Evolutionary conservation across 371 early-diverging fungal genomes (phyloP).

Genomic region (Rhizopus sp.): DNA sequence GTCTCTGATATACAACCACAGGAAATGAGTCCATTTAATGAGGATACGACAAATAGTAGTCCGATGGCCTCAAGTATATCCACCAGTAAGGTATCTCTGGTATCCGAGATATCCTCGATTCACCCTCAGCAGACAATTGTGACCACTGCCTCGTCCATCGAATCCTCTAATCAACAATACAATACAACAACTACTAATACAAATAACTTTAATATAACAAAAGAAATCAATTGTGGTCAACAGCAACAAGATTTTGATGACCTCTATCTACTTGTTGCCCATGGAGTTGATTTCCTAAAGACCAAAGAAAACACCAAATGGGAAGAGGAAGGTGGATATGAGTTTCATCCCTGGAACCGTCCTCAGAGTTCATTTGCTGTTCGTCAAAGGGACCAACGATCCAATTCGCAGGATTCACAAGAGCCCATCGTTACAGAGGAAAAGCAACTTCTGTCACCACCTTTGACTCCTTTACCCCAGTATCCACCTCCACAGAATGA

Average conservation of each 20-base stretch:
- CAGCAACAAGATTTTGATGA: constrained; percentile 26
- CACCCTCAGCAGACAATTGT: not conserved
- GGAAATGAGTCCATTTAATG: not conserved
- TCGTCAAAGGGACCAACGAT: constrained; percentile 19
- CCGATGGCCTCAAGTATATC: not conserved
- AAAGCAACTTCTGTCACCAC: constrained; percentile 23
- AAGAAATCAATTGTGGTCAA: not conserved
- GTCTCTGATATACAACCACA: not conserved
- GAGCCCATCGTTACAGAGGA: constrained; percentile 5
- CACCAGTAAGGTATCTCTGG: not conserved
- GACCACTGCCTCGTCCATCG: constrained; percentile 7
- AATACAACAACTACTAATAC: not conserved
- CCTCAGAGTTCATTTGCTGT: constrained; percentile 48
- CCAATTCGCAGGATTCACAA: constrained; percentile 5
- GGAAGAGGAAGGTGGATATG: constrained; percentile 55
- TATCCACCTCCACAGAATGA: not conserved
- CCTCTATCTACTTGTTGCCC: constrained; percentile 38
- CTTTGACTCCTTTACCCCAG: constrained; percentile 16
- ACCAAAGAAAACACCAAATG: constrained; percentile 45
- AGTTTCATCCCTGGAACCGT: constrained; percentile 54
- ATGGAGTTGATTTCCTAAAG: constrained; percentile 46
- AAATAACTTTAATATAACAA: not conserved
- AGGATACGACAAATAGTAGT: not conserved
- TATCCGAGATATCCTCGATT: not conserved
- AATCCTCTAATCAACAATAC: not conserved